Conservation (phyloP, 73 alveolate species). For the Tetrahymena malaccensis region DNA sequence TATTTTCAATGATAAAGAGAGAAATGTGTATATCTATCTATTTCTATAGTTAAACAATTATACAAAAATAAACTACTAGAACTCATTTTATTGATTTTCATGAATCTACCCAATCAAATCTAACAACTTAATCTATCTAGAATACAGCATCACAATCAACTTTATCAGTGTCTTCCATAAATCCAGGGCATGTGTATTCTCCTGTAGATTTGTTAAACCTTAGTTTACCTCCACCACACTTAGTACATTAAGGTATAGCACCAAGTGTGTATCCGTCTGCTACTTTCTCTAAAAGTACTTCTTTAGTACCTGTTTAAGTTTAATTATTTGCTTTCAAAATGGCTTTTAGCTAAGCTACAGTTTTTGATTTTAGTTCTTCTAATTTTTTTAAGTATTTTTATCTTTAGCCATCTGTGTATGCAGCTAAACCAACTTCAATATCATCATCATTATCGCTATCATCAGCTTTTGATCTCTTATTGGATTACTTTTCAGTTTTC, state of each 20-base stretch:
- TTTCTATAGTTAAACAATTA: too few species aligned
- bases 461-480: neutral
- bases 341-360: neutral
- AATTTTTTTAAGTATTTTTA: neutral
- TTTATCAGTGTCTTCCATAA: neutral
- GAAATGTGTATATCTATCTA: too few species aligned
- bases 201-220: conserved; percentile 45
- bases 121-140: neutral
- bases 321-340: conserved; percentile 33
- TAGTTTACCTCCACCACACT: conserved; percentile 61
- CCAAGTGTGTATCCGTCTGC: conserved; percentile 63
- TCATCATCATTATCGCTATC: neutral
- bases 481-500: neutral
- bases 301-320: conserved; percentile 53
- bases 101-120: neutral
- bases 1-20: too few species aligned
- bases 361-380: neutral
- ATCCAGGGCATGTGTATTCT: neutral
- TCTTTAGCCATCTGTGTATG: neutral
- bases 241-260: conserved; percentile 59
- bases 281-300: conserved; percentile 39
- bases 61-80: too few species aligned
- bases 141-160: neutral
- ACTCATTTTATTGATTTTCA: neutral
- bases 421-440: neutral